Conservation (phyloP, 2,329 filamentous ascomycete genomes). For the Phaeophleospora eucalypticola region DNA sequence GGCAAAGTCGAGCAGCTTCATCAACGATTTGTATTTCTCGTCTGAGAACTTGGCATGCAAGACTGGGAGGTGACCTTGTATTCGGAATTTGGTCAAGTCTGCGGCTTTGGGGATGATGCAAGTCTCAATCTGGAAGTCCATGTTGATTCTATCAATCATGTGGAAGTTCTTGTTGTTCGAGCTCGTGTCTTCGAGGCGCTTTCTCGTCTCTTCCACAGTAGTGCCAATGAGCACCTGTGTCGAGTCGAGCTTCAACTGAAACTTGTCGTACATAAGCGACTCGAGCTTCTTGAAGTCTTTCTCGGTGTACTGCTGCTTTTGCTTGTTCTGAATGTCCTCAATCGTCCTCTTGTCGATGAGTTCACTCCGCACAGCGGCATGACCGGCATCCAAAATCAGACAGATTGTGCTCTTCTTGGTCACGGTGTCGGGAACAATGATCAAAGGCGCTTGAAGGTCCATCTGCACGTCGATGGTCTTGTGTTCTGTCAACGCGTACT, state of each 20-base stretch:
- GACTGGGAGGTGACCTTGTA: conserved; percentile 87
- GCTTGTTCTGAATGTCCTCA: conserved; percentile 84
- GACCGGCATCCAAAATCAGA: conserved; percentile 91
- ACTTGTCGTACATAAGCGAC: conserved; percentile 96
- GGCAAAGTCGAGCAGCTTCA: conserved; percentile 93
- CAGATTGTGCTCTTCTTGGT: conserved; percentile 76
- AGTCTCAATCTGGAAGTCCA: conserved; percentile 92
- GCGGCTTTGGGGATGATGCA: conserved; percentile 96
- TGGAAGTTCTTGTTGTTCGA: conserved; percentile 63
- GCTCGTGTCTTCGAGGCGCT: conserved; percentile 68
- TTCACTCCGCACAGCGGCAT: conserved; percentile 90
- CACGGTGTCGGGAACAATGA: conserved; percentile 94
- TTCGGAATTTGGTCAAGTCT: conserved; percentile 83
- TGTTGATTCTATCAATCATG: conserved; percentile 93
- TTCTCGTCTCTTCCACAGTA: conserved; percentile 83
- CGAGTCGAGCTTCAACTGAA: conserved; percentile 84
- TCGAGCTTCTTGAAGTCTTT: conserved; percentile 85
- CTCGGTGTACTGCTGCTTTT: conserved; percentile 79
- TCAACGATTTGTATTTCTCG: conserved; percentile 91
- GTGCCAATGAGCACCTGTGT: conserved; percentile 95
- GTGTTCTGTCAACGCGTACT: conserved; percentile 95
- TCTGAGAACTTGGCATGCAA: conserved; percentile 91
- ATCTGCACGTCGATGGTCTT: conserved; percentile 96
- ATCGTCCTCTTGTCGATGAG: conserved; percentile 88
- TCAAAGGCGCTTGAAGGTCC: conserved; percentile 89